A percentile compares a stretch with the other conserved stretches of the same genome.
Evolutionary conservation across 2,329 filamentous ascomycete species (phyloP).

Genomic region (Botryotinia calthae): DNA sequence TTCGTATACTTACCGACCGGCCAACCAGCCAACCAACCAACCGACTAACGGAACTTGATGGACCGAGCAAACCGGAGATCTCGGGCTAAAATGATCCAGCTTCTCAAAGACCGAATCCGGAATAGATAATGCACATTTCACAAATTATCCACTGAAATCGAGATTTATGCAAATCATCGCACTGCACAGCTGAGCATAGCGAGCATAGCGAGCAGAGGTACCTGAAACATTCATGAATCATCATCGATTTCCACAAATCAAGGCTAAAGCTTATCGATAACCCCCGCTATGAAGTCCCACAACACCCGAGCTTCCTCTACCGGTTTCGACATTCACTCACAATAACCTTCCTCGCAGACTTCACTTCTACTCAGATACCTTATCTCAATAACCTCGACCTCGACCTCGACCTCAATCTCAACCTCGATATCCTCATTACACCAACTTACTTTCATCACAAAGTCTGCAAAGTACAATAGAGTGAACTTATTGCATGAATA

Average conservation of each 20-base stretch:
- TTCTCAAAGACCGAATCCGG: background rate
- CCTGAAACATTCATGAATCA: background rate
- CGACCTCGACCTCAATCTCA: background rate
- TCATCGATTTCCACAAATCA: background rate
- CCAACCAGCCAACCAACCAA: background rate
- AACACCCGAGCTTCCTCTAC: background rate
- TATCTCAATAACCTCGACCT: background rate
- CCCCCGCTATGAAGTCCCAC: conserved; percentile 16
- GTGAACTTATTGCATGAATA: background rate
- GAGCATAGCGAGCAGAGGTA: too few relatives aligned
- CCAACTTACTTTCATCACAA: background rate
- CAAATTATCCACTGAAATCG: background rate
- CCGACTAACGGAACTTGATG: background rate
- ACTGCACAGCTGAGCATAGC: too few relatives aligned
- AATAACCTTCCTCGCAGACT: too few relatives aligned
- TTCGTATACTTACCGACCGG: background rate
- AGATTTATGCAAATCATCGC: background rate
- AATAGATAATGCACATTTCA: background rate
- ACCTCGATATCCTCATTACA: too few relatives aligned
- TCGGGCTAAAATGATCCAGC: background rate
- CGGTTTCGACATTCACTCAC: background rate
- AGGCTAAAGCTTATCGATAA: background rate
- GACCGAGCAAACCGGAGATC: background rate
- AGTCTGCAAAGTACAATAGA: background rate
- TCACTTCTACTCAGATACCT: background rate